Evolutionary conservation across 345 rosid species (phyloP).

Genomic region (Eucalyptus curtisii): DNA sequence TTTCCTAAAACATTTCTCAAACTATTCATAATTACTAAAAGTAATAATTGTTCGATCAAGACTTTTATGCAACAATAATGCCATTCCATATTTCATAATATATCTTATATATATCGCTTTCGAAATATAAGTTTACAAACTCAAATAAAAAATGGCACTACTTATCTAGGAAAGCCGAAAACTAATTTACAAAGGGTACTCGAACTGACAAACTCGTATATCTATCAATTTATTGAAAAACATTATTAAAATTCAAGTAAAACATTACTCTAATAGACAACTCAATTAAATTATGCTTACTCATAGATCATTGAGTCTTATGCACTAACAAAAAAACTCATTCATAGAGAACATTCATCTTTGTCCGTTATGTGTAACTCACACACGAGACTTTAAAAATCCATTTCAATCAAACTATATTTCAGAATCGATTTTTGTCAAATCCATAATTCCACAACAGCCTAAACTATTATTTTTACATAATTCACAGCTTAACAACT

Average conservation of each 20-base stretch:
- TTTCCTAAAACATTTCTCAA: neutral
- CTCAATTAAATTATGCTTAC: neutral
- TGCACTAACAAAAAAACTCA: neutral
- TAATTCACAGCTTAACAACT: neutral
- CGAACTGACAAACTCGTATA: neutral
- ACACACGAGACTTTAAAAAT: neutral
- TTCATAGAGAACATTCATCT: neutral
- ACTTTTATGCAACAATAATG: neutral
- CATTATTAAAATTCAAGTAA: neutral
- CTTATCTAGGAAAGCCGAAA: neutral
- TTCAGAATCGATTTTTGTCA: neutral
- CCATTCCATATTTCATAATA: neutral
- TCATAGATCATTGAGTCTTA: neutral
- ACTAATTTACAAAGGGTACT: neutral
- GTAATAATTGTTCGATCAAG: neutral
- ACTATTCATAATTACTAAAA: neutral
- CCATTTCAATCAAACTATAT: neutral
- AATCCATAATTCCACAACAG: neutral
- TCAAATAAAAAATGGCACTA: neutral
- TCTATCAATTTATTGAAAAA: neutral
- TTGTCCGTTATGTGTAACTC: neutral
- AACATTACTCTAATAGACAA: neutral
- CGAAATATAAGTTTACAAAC: neutral
- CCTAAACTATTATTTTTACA: neutral
- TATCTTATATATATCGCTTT: neutral